Conservation (phyloP, 345 rosid genomes). For the Pistacia integerrima region DNA sequence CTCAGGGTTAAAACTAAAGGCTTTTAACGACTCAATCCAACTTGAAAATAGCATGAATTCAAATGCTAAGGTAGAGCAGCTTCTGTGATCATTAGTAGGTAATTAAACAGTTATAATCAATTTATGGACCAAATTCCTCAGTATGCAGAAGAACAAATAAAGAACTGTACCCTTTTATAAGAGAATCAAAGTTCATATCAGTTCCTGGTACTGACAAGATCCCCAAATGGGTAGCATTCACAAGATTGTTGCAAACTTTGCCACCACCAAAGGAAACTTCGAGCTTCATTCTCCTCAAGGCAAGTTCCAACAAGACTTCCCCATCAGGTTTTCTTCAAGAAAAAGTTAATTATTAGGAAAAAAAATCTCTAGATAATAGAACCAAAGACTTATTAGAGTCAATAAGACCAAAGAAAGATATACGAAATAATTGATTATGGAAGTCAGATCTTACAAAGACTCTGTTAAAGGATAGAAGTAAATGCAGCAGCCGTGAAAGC, state of each 20-base stretch:
- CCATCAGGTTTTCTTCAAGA: constrained; percentile 54
- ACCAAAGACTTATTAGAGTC: background rate
- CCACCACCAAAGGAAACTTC: constrained; percentile 85
- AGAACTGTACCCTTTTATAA: constrained; percentile 46
- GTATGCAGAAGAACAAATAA: background rate
- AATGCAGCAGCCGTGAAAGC: constrained; percentile 64
- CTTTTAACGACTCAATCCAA: background rate
- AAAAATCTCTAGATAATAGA: background rate
- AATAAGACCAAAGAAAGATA: background rate
- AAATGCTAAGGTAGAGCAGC: background rate
- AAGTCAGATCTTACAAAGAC: constrained; percentile 48
- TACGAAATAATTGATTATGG: background rate
- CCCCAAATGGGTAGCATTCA: constrained; percentile 72
- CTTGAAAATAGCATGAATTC: background rate
- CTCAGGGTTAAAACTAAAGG: background rate
- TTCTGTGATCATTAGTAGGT: background rate
- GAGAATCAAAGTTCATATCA: constrained; percentile 42
- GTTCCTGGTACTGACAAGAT: constrained; percentile 51
- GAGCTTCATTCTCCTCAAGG: constrained; percentile 66
- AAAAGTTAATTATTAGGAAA: constrained; percentile 16
- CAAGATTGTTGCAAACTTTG: constrained; percentile 55
- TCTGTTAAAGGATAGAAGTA: constrained; percentile 46
- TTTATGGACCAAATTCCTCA: background rate
- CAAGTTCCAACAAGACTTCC: constrained; percentile 54
- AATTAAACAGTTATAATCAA: background rate